Percentiles rank a stretch among this genome's conserved stretches.
phyloP scores from a whole-genome alignment of 768 basidiomycete species.

The Multifurca ochricompacta region DNA sequence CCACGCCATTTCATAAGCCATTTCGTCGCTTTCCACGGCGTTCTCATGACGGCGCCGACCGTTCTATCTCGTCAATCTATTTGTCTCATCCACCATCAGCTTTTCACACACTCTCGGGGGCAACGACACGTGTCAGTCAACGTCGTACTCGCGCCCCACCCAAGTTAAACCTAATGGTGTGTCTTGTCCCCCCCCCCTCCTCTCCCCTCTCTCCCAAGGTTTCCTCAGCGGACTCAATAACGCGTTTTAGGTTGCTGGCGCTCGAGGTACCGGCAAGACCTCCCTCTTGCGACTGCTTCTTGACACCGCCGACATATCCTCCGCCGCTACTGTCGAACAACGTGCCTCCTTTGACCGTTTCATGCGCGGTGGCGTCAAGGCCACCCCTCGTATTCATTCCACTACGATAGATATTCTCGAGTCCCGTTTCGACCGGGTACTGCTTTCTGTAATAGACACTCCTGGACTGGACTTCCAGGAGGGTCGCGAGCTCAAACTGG shows the following conservation, averaged over 20 bases:
- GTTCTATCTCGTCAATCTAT: conserved; percentile 62
- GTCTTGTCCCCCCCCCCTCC: conserved; percentile 19
- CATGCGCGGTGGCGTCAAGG: conserved; percentile 49
- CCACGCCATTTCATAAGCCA: conserved; percentile 79
- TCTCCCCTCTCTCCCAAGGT: too few species aligned
- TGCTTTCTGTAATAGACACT: conserved; percentile 78
- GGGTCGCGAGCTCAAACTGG: conserved; percentile 68
- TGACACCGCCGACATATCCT: conserved; percentile 78
- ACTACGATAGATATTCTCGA: conserved; percentile 79
- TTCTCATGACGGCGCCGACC: conserved; percentile 37
- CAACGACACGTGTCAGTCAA: conserved; percentile 46
- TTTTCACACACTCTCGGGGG: conserved; percentile 39
- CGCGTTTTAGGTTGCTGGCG: conserved; percentile 59
- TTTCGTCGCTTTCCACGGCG: conserved; percentile 38
- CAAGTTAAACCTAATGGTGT: conserved; percentile 82
- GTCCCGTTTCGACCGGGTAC: conserved; percentile 69
- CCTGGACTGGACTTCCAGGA: conserved; percentile 73
- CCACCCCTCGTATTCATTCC: conserved; percentile 56
- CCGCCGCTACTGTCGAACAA: conserved; percentile 69
- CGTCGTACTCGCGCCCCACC: conserved; percentile 59
- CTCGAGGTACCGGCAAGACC: conserved; percentile 78
- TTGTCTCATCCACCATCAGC: conserved; percentile 54
- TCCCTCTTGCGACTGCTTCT: conserved; percentile 72
- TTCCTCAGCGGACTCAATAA: background rate
- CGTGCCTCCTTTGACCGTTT: conserved; percentile 56